Base-by-base conservation (phyloP, 2,329 filamentous ascomycete species). In the Clonostachys rosea region DNA sequence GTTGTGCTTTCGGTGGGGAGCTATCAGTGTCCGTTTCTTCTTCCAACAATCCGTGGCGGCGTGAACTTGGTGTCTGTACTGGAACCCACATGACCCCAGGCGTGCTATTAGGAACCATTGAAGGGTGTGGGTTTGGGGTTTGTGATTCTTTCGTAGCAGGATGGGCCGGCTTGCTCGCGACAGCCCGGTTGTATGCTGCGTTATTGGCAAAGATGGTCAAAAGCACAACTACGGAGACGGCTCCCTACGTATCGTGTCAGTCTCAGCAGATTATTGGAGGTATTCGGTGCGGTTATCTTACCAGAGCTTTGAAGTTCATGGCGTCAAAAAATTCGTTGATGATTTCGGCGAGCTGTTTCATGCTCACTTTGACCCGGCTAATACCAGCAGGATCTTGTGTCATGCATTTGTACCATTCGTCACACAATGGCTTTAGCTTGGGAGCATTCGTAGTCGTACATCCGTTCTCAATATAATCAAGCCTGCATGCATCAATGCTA, bases 271-370 rank as follows among this genome's bases (percentile, higher is more conserved):
- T 40, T 39, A 5, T 8, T 9, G 13, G 33, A 7, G 42, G n/a
- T 30, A 33, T n/a, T 5, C 34, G 44, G 35, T 36, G 20, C 5
- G n/a, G 5, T n/a, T 16, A 20, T 64, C 74, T 54, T 65, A 81
- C 78, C 69, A 77, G 78, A 10, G 78, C 76, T 66, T 96, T 96
- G 66, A 89, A 86, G 53, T 87, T 90, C 65, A 97, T 91, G 6
- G 89, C 84, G 57, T 95, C 90, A 5, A 95, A 85, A 64, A 97
- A 96, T 58, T 87, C 86, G 63, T 97, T 96, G 66, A 97, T 86
- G 39, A 99, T 95, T 60, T 90, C 83, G 1, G 92, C 92, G 61
- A 96, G 87, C 24, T 91, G 94, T 59, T 89, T 86, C 6, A 90
- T 91, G 16, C 87, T 89, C 37, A 96, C 83, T 58, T 85, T 86